Percentiles rank a stretch among this genome's conserved stretches.
phyloP scores from a whole-genome alignment of 768 basidiomycete species.

The Xerocomellus amylosporus region DNA sequence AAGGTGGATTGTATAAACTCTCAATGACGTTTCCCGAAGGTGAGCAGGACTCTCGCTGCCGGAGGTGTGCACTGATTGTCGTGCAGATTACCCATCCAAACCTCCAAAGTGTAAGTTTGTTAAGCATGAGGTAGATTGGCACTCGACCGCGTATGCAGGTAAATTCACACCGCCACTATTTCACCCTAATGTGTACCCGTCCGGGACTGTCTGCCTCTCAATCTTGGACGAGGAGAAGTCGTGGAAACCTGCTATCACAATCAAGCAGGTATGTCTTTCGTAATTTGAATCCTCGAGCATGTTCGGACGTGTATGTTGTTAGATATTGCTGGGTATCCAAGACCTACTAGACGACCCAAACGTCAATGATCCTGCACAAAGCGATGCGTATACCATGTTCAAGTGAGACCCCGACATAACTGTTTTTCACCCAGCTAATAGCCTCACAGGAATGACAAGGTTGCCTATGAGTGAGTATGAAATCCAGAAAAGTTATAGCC shows the following conservation, averaged over 20 bases:
- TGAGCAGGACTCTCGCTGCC: conserved; percentile 28
- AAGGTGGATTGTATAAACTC: conserved; percentile 92
- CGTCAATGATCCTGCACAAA: conserved; percentile 95
- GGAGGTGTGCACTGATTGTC: conserved; percentile 7
- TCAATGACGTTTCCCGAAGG: conserved; percentile 97
- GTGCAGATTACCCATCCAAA: conserved; percentile 87
- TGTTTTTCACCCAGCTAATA: conserved; percentile 8
- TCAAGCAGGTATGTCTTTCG: conserved; percentile 78
- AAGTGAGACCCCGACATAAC: conserved; percentile 59
- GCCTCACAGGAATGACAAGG: conserved; percentile 77
- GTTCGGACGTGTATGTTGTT: background rate
- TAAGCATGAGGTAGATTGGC: background rate
- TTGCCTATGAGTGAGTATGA: conserved; percentile 79
- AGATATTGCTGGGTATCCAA: conserved; percentile 96
- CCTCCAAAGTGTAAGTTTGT: conserved; percentile 79
- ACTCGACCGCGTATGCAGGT: conserved; percentile 48
- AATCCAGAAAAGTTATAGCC: background rate
- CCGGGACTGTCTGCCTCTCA: conserved; percentile 96
- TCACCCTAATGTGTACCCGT: conserved; percentile 98
- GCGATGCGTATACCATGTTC: conserved; percentile 98
- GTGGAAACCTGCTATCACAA: conserved; percentile 98
- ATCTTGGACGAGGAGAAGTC: conserved; percentile 98
- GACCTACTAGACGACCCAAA: conserved; percentile 95
- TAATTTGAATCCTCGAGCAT: background rate
- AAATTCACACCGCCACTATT: conserved; percentile 96